These are phyloP conservation scores for Stromatinia cepivora DNA, from an alignment of 2,329 filamentous ascomycete species.

Conservation along the genomic window DNA sequence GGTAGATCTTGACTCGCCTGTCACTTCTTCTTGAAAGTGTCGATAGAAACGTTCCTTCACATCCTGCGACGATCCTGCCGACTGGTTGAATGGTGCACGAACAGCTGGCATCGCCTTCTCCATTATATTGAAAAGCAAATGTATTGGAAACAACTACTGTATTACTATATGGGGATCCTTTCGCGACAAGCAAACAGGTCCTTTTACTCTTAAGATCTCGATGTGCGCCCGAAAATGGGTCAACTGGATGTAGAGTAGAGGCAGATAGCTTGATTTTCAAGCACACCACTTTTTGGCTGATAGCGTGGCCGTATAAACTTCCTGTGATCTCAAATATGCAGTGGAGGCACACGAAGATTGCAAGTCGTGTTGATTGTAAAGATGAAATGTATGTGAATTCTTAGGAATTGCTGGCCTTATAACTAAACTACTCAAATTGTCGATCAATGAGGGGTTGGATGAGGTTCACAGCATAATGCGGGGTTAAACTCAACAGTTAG, in stretches of 20 bases:
- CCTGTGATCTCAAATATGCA: not conserved
- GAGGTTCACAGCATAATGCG: constrained; percentile 12
- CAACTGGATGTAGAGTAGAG: constrained; percentile 5
- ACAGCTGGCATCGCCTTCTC: constrained; percentile 5
- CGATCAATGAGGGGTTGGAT: constrained; percentile 16
- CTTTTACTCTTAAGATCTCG: not conserved
- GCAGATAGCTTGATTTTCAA: constrained; percentile 10
- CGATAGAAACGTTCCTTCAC: constrained; percentile 80
- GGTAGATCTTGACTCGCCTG: constrained; percentile 53
- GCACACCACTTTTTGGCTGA: constrained; percentile 13
- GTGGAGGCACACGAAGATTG: not conserved
- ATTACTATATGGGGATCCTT: not conserved
- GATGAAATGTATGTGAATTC: not conserved
- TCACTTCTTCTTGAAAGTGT: constrained; percentile 75
- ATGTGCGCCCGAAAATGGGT: not conserved
- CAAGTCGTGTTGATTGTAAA: not conserved
- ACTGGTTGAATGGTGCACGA: constrained; percentile 28
- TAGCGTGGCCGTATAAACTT: constrained; percentile 1
- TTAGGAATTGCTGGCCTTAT: not conserved
- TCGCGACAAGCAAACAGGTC: not conserved
- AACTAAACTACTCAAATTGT: not conserved
- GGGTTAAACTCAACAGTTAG: not conserved
- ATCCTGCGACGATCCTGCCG: constrained; percentile 39
- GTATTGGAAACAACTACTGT: not conserved
- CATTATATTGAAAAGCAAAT: constrained; percentile 3